Evolutionary conservation across 2,329 filamentous ascomycete species (phyloP), one percentile per base, ranked within the genome.

Genomic region (Arthrocladium fulminans): DNA sequence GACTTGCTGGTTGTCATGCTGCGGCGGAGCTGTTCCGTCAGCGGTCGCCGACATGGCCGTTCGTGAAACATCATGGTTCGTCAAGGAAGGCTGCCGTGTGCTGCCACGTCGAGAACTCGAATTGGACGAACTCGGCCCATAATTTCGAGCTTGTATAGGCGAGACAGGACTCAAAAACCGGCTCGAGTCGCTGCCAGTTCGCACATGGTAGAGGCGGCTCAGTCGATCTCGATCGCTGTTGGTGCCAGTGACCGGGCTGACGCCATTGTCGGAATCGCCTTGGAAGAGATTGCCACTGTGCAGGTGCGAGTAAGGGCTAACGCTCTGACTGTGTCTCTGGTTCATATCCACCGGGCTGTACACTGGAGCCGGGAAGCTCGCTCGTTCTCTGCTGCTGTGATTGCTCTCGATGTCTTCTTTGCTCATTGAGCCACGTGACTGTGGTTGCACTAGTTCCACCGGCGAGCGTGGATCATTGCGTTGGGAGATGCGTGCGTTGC

Each of bases 291-390:
- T 54, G 25, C 13, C 19, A 37, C 55, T 57, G 41, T 55, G 25
- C 24, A 44, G 47, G 12, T 44, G 37, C 29, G 54, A 55, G 29
- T 54, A 51, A 2, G 57, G 57, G 41, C 57, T 59, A 30, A 59
- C 39, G 30, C 52, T 54, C 38, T 38, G 49, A 47, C 55, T 55
- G 17, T 48, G 44, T 22, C 50, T 49, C 40, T 51, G 25, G 29
- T 47, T 45, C 45, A 49, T 35, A 12, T 54, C 54, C 23, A 49
- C 45, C 3, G 57, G 55, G 25, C 54, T 56, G 41, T 59, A 59
- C 6, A 55, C 54, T n/a, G 57, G 57, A 13, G 54, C 54, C 3
- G 57, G 52, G 10, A 55, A 54, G n/a, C 39, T 47, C 9, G 52
- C 54, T 25, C 47, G 43, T 29, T n/a, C 30, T 30, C 4, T 23